Evolutionary conservation across 2,329 filamentous ascomycete species (phyloP), one percentile per base, ranked within the genome.

Genomic region (Calonectria pseudoreteaudii): DNA sequence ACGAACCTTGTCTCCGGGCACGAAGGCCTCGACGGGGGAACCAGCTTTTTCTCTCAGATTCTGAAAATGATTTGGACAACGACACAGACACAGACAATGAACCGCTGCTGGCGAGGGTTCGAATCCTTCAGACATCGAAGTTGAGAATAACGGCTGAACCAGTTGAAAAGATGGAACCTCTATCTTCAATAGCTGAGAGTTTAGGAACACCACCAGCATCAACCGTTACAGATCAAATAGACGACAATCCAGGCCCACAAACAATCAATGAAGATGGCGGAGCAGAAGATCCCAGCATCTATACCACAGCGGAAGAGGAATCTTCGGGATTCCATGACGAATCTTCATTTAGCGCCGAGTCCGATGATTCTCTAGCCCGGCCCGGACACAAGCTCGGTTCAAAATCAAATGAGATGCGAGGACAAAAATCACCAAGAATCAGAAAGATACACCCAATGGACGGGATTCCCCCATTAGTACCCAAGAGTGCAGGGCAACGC

Each of bases 261-360:
- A 65, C 30, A 11, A 20, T 68, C 4, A 30, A 66, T n/a, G 28
- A 74, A 28, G 47, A 77, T 49, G 68, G 52, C 10, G 68, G 66
- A 36, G 75, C 74, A 2, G 76, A 83, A 8, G 79, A 81, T 11
- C 66, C 74, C 26, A 81, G 78, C 64, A 20, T 78, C 11, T 82
- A 79, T 38, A 76, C 78, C 44, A 82, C 81, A 11, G 77, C 77
- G 13, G 76, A 79, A 50, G 77, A 80, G 2, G 66, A 75, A 44
- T 75, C 74, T 5, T 80, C 79, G 3, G 76, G 68, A 11, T 49
- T 56, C 9, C 70, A 67, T n/a, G 66, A 74, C 11, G 52, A 52
- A 26, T 77, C 73, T 34, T 62, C 36, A 3, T 78, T 77, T 3
- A 76, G 80, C 13, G 71, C 66, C 34, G 74, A 76, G 9, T 41